These are phyloP conservation scores for Hypoxylon sp. DNA, from an alignment of 2,329 filamentous ascomycete species.

Conservation along the genomic window DNA sequence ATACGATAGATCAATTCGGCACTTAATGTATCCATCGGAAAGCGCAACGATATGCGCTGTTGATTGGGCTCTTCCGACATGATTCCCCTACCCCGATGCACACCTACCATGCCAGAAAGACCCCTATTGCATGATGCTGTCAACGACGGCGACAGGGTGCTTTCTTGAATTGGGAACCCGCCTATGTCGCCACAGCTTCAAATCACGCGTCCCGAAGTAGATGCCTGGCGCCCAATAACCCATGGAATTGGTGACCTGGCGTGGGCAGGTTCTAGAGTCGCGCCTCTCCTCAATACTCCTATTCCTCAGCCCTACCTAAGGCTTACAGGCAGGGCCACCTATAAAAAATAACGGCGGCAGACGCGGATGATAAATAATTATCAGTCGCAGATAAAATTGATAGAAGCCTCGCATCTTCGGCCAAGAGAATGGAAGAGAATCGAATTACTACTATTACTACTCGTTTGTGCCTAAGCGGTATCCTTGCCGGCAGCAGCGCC, in stretches of 20 bases:
- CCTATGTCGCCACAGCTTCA: constrained; percentile 9
- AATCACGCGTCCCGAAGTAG: constrained; percentile 25
- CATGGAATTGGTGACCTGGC: constrained; percentile 19
- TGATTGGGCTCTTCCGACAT: constrained; percentile 17
- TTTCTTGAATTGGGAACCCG: constrained; percentile 35
- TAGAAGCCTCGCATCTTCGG: constrained; percentile 22
- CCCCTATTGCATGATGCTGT: constrained; percentile 34
- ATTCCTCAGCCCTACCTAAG: constrained; percentile 33
- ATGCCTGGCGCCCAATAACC: constrained; percentile 5
- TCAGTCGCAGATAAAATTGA: constrained; percentile 19
- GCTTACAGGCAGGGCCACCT: constrained; percentile 20
- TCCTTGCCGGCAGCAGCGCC: constrained; percentile 13
- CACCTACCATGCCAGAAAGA: constrained; percentile 12
- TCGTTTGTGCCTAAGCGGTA: constrained; percentile 19
- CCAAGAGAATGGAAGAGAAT: constrained; percentile 10
- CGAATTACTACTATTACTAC: constrained; percentile 13
- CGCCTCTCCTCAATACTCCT: constrained; percentile 10
- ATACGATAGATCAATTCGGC: constrained; percentile 39
- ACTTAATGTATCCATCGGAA: constrained; percentile 33
- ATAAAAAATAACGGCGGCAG: constrained; percentile 29
- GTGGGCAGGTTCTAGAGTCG: constrained; percentile 29
- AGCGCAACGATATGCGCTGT: constrained; percentile 16
- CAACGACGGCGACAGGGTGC: constrained; percentile 8
- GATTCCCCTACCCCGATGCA: constrained; percentile 30
- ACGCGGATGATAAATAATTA: constrained; percentile 32